Percentiles rank a stretch among this genome's conserved stretches.
Conservation (phyloP, 129 eudicot genomes). For the Sambucus nigra region DNA sequence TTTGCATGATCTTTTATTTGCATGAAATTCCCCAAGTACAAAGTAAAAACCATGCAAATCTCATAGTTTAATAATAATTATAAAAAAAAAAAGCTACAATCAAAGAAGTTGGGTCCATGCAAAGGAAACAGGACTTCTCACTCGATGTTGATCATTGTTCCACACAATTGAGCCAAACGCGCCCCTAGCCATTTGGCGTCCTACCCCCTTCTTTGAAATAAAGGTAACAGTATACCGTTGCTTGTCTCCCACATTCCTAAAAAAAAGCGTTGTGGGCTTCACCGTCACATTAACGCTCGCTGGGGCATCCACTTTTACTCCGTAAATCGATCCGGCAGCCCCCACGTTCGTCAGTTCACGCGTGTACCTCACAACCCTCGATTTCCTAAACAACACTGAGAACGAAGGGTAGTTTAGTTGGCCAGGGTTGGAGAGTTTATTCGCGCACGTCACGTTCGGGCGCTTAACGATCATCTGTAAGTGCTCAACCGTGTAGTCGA, state of each 20-base stretch:
- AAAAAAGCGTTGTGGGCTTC: slow-evolving; percentile 49
- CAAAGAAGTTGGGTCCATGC: slow-evolving; percentile 50
- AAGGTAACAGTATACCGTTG: slow-evolving; percentile 62
- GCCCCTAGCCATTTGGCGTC: slow-evolving; percentile 13
- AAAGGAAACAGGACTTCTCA: slow-evolving; percentile 70
- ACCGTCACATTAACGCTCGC: slow-evolving; percentile 37
- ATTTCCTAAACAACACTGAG: slow-evolving; percentile 55
- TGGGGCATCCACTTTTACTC: slow-evolving; percentile 45
- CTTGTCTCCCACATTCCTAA: slow-evolving; percentile 61
- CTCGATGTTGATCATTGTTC: slow-evolving; percentile 50
- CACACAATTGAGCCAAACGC: slow-evolving; percentile 69
- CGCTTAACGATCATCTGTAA: slow-evolving; percentile 49
- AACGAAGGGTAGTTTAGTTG: slow-evolving; percentile 89
- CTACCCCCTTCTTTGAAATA: slow-evolving; percentile 31
- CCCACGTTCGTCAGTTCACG: slow-evolving; percentile 82
- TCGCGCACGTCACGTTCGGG: slow-evolving; percentile 54
- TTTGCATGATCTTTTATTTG: too few relatives aligned
- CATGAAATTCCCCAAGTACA: too few relatives aligned
- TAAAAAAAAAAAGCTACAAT: too few relatives aligned
- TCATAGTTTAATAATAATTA: too few relatives aligned
- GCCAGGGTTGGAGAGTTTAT: slow-evolving; percentile 50
- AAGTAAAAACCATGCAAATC: too few relatives aligned
- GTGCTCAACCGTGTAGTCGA: slow-evolving; percentile 41
- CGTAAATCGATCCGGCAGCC: slow-evolving; percentile 35
- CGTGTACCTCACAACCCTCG: slow-evolving; percentile 58